phyloP scores from a whole-genome alignment of 139 green algal genomes.

The Coccomyxa sp. region DNA sequence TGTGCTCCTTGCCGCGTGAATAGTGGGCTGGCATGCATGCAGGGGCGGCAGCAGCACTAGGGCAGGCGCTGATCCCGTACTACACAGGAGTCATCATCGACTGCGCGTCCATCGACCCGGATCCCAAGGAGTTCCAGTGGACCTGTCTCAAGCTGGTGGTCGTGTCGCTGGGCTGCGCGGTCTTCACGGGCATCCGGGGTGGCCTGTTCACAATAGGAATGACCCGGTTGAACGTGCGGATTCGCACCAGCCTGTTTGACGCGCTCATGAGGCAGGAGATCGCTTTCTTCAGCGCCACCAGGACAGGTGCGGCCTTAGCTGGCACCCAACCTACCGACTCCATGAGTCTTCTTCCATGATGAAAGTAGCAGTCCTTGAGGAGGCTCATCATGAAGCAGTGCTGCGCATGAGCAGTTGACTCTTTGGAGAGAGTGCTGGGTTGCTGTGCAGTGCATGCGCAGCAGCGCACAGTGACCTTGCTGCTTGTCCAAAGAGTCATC shows the following conservation, averaged over 20 bases:
- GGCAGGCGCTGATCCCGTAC: conserved; percentile 64
- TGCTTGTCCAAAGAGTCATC: too few species aligned
- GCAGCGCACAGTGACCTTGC: too few species aligned
- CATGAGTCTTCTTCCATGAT: not conserved
- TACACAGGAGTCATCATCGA: conserved; percentile 75
- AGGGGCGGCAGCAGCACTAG: conserved; percentile 55
- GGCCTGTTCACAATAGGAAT: conserved; percentile 61
- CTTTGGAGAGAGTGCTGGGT: too few species aligned
- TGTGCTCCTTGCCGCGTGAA: not conserved
- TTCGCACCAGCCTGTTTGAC: conserved; percentile 45
- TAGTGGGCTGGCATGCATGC: not conserved
- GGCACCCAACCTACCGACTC: too few species aligned
- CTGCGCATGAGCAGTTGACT: too few species aligned
- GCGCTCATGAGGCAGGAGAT: conserved; percentile 72
- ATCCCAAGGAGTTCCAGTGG: conserved; percentile 37
- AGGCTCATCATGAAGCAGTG: not conserved
- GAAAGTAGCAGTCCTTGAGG: not conserved
- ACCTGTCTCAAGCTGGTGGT: conserved; percentile 57
- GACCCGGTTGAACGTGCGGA: conserved; percentile 29
- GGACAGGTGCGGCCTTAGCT: conserved; percentile 43
- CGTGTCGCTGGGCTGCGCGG: conserved; percentile 47
- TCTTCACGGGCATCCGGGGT: conserved; percentile 44
- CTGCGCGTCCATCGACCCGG: conserved; percentile 66
- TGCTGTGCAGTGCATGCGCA: too few species aligned
- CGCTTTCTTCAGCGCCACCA: conserved; percentile 72